Evolutionary conservation across 805 yeast species (phyloP).

Genomic region (Blastobotrys attinorum): DNA sequence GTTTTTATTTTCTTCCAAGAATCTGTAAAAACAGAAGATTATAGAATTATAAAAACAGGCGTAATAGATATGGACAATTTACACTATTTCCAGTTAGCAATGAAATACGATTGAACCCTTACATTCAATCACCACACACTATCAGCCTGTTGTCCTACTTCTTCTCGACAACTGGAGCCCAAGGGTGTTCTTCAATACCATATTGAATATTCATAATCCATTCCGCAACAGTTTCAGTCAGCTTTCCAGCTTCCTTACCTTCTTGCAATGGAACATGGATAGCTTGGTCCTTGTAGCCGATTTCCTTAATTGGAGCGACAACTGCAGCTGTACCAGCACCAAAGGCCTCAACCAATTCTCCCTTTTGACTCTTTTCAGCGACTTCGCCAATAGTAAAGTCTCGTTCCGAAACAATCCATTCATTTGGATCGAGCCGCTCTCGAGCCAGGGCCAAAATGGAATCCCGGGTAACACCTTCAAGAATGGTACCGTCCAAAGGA

Average conservation of each 20-base stretch:
- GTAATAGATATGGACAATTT: background rate
- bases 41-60: no score
- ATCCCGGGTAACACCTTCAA: slow-evolving; percentile 95
- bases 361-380: slow-evolving; percentile 64
- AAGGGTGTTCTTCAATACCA: slow-evolving; percentile 64
- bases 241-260: slow-evolving; percentile 56
- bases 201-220: slow-evolving; percentile 92
- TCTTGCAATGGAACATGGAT: slow-evolving; percentile 72
- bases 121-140: no score
- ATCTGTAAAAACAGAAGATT: no score
- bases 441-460: slow-evolving; percentile 73
- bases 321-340: slow-evolving; percentile 98
- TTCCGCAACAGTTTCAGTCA: slow-evolving; percentile 67
- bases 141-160: no score
- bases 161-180: slow-evolving; percentile 8
- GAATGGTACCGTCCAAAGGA: slow-evolving; percentile 93
- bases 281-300: slow-evolving; percentile 68
- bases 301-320: slow-evolving; percentile 85
- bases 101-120: background rate
- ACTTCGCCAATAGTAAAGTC: slow-evolving; percentile 76
- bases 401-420: slow-evolving; percentile 83
- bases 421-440: slow-evolving; percentile 60
- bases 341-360: slow-evolving; percentile 86
- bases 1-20: no score
- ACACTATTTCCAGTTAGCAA: background rate